phyloP scores from a whole-genome alignment of 768 basidiomycete genomes.

The Chalciporus pseudorubinellus region DNA sequence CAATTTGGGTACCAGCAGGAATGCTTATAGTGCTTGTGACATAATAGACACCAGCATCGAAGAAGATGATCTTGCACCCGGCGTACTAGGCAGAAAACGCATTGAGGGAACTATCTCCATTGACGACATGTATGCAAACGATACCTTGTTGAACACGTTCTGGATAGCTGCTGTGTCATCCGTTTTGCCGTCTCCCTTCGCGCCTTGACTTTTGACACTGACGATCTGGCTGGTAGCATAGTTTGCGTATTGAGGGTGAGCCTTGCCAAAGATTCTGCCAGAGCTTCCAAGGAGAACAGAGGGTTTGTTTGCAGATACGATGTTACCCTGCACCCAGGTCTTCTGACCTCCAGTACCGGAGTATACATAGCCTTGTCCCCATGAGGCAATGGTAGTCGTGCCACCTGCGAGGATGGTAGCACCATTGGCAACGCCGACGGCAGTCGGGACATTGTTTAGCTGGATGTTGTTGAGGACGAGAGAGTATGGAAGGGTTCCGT shows the following conservation, averaged over 20 bases:
- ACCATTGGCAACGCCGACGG: conserved; percentile 33
- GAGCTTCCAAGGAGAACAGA: conserved; percentile 50
- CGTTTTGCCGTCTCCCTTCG: conserved; percentile 68
- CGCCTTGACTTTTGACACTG: conserved; percentile 67
- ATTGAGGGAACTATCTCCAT: neutral
- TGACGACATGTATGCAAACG: neutral
- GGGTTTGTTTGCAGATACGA: conserved; percentile 50
- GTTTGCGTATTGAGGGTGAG: conserved; percentile 62
- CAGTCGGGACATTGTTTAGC: conserved; percentile 32
- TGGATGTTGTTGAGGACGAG: conserved; percentile 36
- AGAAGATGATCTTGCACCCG: conserved; percentile 76
- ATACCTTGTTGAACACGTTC: conserved; percentile 53
- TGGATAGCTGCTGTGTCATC: conserved; percentile 73
- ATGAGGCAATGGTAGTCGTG: conserved; percentile 41
- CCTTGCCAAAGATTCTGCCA: conserved; percentile 60
- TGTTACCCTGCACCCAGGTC: conserved; percentile 48
- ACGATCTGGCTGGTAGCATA: conserved; percentile 63
- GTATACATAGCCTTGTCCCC: conserved; percentile 76
- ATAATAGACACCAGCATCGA: conserved; percentile 61
- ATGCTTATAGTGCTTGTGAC: conserved; percentile 47
- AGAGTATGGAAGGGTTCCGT: conserved; percentile 31
- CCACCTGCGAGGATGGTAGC: conserved; percentile 36
- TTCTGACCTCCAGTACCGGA: conserved; percentile 45
- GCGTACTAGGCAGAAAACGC: conserved; percentile 43
- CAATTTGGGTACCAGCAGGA: conserved; percentile 45